Evolutionary conservation across 2,329 filamentous ascomycete genomes (phyloP), one percentile per base, ranked within the genome.

Genomic region (Colletotrichum theobromicola): DNA sequence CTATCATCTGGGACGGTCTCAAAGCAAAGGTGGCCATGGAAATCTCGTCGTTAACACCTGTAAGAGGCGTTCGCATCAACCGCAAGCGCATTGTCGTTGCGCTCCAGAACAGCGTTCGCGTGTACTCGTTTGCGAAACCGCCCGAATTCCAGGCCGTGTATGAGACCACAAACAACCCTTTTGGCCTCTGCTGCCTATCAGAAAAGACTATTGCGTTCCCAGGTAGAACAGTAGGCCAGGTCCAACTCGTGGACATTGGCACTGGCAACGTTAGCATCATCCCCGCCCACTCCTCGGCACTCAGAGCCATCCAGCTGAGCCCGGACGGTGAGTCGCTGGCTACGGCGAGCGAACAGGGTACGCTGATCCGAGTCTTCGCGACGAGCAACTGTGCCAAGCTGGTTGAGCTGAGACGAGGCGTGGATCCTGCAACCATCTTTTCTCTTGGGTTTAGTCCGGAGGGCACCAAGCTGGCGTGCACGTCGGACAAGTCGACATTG

Each of bases 401-500:
- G 50, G 93, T 92, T 50, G 97, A 99, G 84, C 89, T 98, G 63
- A 93, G 97, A 57, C 92, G 97, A 37, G 97, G 97, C 55, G 93
- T 98, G 62, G 97, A 99, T 80, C 93, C 92, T 42, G 96, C 97
- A 18, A 92, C 92, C 68, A 94, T 98, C 77, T 98, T 94, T 84
- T 96, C 94, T 3, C 88, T 99, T 13, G 93, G 94, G 13, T 97
- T 99, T 82, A 97, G 94, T 24, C 96, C 96, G 1, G 93, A 93
- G 1, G 94, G 94, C 66, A 91, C 89, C 57, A 90, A 95, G 81
- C 89, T 98, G 13, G 97, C 97, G 30, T 96, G 95, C 76, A 98
- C 96, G 1, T 98, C 96, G 2, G 97, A 99, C 87, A 99, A 98
- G 85, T 96, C 95, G 7, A 99, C 96, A 1, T 88, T 99, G 13